Evolutionary conservation across 345 rosid species (phyloP).

Genomic region (Aethionema arabicum): DNA sequence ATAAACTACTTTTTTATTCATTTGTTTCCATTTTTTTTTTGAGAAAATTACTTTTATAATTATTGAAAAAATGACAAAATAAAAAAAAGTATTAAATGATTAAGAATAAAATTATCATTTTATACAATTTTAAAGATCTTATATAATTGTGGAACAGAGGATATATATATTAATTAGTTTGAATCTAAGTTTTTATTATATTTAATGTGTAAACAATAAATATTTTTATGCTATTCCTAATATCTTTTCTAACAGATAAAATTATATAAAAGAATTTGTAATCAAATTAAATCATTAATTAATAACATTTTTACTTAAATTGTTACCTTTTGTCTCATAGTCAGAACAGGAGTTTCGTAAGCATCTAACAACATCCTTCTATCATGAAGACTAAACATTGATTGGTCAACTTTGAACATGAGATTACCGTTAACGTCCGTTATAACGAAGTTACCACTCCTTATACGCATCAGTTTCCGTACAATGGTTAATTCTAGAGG

Average conservation of each 20-base stretch:
- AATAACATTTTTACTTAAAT: neutral
- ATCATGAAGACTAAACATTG: constrained; percentile 32
- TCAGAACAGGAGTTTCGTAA: constrained; percentile 36
- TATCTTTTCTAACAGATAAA: neutral
- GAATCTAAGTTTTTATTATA: neutral
- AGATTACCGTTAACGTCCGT: constrained; percentile 39
- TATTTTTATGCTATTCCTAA: too few species aligned
- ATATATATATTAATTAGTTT: too few species aligned
- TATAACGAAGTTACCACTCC: constrained; percentile 46
- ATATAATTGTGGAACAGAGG: neutral
- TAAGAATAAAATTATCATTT: too few species aligned
- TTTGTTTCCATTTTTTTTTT: too few species aligned
- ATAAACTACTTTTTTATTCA: too few species aligned
- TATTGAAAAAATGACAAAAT: neutral
- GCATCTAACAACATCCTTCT: constrained; percentile 37
- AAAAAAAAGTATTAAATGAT: neutral
- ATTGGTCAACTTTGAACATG: constrained; percentile 41
- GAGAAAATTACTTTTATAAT: too few species aligned
- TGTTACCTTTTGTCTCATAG: constrained; percentile 37
- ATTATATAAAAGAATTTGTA: neutral
- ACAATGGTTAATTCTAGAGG: constrained; percentile 39
- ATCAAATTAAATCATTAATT: neutral
- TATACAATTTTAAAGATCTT: too few species aligned
- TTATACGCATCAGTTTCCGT: constrained; percentile 38
- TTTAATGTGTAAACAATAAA: too few species aligned